A percentile compares a stretch with the other conserved stretches of the same genome.
Evolutionary conservation across 208 protist species (phyloP).

Genomic region (Acanthamoeba quina): DNA sequence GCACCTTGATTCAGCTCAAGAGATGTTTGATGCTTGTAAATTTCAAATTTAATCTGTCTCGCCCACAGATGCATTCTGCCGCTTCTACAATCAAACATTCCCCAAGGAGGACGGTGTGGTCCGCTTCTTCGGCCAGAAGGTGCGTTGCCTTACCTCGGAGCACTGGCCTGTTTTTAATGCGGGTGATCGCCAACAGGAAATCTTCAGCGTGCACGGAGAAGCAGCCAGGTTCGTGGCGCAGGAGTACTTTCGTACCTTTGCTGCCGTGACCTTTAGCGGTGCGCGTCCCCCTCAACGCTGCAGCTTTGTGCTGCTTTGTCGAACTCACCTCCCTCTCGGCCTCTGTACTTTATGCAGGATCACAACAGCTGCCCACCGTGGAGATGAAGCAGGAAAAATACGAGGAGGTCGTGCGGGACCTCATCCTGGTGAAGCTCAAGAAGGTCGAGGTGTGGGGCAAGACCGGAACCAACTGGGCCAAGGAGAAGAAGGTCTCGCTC

Average conservation of each 20-base stretch:
- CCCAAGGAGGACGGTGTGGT: constrained; percentile 27
- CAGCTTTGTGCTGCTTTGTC: background rate
- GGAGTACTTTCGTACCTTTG: constrained; percentile 83
- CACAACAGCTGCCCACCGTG: constrained; percentile 44
- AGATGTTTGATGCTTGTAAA: background rate
- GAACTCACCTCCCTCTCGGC: too few species aligned
- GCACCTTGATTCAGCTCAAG: background rate
- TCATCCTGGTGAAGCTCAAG: constrained; percentile 66
- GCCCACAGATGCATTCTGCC: constrained; percentile 53
- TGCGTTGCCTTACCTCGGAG: background rate
- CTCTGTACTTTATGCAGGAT: background rate
- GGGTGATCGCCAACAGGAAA: background rate
- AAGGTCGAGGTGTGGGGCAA: constrained; percentile 61
- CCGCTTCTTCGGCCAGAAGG: constrained; percentile 71
- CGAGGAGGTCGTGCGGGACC: constrained; percentile 66
- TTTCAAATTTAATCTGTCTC: background rate
- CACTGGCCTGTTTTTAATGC: background rate
- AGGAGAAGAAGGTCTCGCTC: background rate
- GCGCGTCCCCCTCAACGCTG: background rate
- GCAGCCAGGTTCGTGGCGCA: constrained; percentile 83
- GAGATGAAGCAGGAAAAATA: constrained; percentile 75
- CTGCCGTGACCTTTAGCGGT: constrained; percentile 75
- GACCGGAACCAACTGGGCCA: constrained; percentile 43
- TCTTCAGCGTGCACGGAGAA: constrained; percentile 80
- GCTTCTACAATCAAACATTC: constrained; percentile 59